phyloP scores from a whole-genome alignment of 2,329 filamentous ascomycete species.

The Botrytis fragariae region DNA sequence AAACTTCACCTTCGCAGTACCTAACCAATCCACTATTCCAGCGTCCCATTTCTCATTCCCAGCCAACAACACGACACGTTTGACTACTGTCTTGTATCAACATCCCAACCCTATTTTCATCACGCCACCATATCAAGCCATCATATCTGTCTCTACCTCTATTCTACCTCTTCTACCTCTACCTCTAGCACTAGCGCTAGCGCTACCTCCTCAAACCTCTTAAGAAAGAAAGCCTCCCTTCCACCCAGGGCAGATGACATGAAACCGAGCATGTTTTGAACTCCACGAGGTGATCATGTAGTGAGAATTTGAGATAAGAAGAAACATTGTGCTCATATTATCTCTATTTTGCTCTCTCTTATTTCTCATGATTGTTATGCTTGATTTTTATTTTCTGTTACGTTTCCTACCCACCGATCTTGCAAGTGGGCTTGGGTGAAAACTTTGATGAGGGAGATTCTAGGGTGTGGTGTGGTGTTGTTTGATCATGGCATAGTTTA shows the following conservation, averaged over 20 bases:
- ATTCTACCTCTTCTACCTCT: no score
- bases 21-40: neutral
- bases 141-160: no score
- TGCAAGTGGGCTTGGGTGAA: no score
- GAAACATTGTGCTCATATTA: neutral
- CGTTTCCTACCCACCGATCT: no score
- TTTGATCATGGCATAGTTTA: neutral
- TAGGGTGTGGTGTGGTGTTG: neutral
- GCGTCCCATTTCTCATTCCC: neutral
- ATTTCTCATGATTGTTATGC: neutral
- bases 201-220: neutral
- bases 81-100: neutral
- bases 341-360: neutral
- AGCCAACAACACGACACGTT: neutral
- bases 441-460: neutral
- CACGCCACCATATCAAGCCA: neutral
- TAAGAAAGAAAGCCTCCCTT: neutral
- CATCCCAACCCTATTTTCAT: neutral
- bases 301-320: fast-evolving
- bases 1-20: no score
- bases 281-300: no score
- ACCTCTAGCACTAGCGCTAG: neutral
- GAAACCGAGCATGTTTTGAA: neutral
- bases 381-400: neutral
- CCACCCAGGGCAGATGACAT: neutral